A percentile compares a stretch with the other conserved stretches of the same genome.
These are phyloP conservation scores for Ceratorhiza oryzae-sativae DNA, from an alignment of 1,284 basidiomycete genomes.

Conservation along the genomic window DNA sequence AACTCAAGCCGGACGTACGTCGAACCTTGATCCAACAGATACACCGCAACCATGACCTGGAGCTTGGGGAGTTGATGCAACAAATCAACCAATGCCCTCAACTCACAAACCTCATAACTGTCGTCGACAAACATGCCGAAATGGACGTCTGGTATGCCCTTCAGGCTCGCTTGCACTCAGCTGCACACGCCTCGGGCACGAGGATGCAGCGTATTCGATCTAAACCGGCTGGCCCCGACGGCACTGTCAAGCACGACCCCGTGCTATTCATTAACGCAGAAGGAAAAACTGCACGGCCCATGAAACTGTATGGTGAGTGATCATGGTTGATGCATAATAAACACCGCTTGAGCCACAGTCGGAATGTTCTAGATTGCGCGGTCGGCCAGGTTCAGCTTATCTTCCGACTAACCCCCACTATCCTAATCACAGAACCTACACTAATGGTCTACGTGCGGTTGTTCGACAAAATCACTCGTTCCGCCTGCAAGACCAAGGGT, in stretches of 20 bases:
- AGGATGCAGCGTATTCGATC: slow-evolving; percentile 11
- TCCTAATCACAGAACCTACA: background rate
- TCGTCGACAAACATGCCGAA: background rate
- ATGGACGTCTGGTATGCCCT: slow-evolving; percentile 1
- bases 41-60: background rate
- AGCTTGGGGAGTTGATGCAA: background rate
- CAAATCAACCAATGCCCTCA: background rate
- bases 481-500: background rate
- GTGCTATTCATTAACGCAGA: background rate
- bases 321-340: background rate
- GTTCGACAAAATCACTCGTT: background rate
- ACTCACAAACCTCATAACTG: background rate
- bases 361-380: background rate
- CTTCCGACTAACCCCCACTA: background rate
- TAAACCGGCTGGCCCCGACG: background rate
- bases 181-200: background rate
- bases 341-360: background rate
- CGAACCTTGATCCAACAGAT: background rate
- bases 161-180: background rate
- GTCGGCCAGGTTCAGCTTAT: background rate
- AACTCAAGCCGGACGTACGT: background rate
- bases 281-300: background rate
- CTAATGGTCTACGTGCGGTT: background rate
- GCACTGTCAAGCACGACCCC: background rate
- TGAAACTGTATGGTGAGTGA: background rate